A percentile compares a stretch with the other conserved stretches of the same genome.
Conservation (phyloP, 371 early-diverging fungal species). For the Smittium culicis region DNA sequence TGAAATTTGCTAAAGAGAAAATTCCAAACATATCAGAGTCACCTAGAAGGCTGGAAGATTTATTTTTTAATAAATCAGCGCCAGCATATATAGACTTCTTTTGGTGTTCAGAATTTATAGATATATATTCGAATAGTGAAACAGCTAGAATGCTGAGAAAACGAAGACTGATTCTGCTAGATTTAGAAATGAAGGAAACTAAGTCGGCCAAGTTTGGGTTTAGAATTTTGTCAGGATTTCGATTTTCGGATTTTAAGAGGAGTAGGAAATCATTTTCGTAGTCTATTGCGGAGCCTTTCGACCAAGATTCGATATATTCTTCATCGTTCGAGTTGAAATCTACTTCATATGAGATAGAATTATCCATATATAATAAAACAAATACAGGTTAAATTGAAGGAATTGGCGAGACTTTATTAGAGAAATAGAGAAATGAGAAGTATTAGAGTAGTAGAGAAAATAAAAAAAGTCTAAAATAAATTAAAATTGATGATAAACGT, state of each 20-base stretch:
- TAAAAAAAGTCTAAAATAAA: too few relatives aligned
- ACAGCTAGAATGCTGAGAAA: background rate
- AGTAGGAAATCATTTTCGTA: background rate
- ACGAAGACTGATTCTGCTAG: conserved; percentile 8
- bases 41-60: background rate
- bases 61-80: background rate
- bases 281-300: background rate
- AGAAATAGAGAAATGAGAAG: too few relatives aligned
- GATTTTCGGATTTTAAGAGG: background rate
- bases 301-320: too few relatives aligned
- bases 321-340: too few relatives aligned
- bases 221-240: background rate
- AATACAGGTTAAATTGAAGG: too few relatives aligned
- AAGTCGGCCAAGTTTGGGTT: background rate
- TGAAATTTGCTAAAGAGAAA: background rate
- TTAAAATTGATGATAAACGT: too few relatives aligned
- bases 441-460: too few relatives aligned
- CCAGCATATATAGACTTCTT: background rate
- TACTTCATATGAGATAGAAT: too few relatives aligned
- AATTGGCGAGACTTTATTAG: too few relatives aligned
- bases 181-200: background rate
- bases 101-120: background rate
- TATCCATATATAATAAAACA: too few relatives aligned
- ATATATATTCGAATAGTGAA: background rate
- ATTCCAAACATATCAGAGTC: conserved; percentile 5